Evolutionary conservation across 2,329 filamentous ascomycete genomes (phyloP).

Genomic region (Cladophialophora chaetospira): DNA sequence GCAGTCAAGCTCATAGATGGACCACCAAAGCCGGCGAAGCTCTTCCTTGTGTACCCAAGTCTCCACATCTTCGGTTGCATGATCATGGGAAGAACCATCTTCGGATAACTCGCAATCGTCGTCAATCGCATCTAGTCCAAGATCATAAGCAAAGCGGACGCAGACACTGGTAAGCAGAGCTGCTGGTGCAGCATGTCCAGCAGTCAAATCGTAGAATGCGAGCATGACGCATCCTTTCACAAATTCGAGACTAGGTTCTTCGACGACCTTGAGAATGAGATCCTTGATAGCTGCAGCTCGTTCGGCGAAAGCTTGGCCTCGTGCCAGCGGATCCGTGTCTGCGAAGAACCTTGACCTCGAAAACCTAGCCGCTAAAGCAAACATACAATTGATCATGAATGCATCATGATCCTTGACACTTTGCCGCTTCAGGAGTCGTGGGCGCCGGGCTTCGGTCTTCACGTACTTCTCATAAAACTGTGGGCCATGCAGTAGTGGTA

Average conservation of each 20-base stretch:
- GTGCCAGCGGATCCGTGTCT: not conserved
- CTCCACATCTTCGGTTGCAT: not conserved
- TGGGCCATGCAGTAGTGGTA: slow-evolving; percentile 5
- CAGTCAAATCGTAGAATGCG: slow-evolving; percentile 14
- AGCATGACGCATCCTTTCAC: slow-evolving; percentile 14
- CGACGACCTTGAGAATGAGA: slow-evolving; percentile 1
- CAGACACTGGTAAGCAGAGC: slow-evolving; percentile 97
- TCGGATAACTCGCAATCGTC: slow-evolving; percentile 37
- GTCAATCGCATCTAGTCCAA: slow-evolving; percentile 89
- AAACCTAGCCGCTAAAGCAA: slow-evolving; percentile 10
- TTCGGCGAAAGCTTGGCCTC: not conserved
- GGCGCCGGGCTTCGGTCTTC: not conserved
- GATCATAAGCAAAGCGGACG: slow-evolving; percentile 81
- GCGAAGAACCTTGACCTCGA: not conserved
- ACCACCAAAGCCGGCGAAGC: slow-evolving; percentile 17
- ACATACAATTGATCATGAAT: slow-evolving; percentile 14
- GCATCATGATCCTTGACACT: not conserved
- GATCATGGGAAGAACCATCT: not conserved
- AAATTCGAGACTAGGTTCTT: slow-evolving; percentile 12
- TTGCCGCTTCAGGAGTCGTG: not conserved
- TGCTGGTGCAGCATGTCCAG: not conserved
- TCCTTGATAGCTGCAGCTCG: slow-evolving; percentile 12
- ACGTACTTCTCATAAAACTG: slow-evolving; percentile 5
- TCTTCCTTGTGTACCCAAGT: slow-evolving; percentile 18
- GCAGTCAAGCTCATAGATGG: slow-evolving; percentile 20